Base-by-base conservation (phyloP, 2,329 filamentous ascomycete species). In the Lomentospora prolificans region DNA sequence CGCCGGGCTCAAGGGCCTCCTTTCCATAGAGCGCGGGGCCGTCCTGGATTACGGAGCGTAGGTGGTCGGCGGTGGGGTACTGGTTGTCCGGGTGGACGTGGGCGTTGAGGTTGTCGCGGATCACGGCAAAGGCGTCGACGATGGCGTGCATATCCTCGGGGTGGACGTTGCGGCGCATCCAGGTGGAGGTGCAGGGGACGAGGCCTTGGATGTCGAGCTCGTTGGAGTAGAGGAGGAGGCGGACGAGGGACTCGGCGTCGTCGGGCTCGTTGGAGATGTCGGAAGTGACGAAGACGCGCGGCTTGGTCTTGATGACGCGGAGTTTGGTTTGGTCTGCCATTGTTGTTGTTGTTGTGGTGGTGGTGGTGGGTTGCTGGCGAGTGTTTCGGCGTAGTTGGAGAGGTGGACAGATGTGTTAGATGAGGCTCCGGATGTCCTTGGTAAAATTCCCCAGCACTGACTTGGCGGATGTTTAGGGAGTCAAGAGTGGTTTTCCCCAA, bases 191-290 rank as follows among this genome's bases (percentile, higher is more conserved):
- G 50, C 65, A 68, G 8, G 73, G 74, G 3, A 74, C 71, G 17
- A 76, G 61, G 3, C 72, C 74, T 50, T 73, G 65, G 3, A 70
- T 74, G 14, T 69, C 61, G 59, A 77, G 75, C 60, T 77, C 67
- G 60, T 77, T 75, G 9, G 69, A 64, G 60, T 76, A 76, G 1
- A 73, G 61, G 4, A 77, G 65, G 57, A 73, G 73, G 10, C 74
- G 68, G 8, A 72, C 69, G 12, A 76, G 63, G 2, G 71, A 75
- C 60, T 74, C 69, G 3, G 69, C 66, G 61, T 76, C 73, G 55
- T 75, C 73, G 1, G 72, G 73, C 58, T 75, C 73, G 59, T 75
- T 75, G 52, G 70, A 70, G 56, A 75, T 75, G 51, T 76, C 73
- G 10, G 70, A 70, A 17, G 73, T 55, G 56, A 73, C 67, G 19